phyloP scores from a whole-genome alignment of 78 protist genomes.

The Abeoforma whisleri region DNA sequence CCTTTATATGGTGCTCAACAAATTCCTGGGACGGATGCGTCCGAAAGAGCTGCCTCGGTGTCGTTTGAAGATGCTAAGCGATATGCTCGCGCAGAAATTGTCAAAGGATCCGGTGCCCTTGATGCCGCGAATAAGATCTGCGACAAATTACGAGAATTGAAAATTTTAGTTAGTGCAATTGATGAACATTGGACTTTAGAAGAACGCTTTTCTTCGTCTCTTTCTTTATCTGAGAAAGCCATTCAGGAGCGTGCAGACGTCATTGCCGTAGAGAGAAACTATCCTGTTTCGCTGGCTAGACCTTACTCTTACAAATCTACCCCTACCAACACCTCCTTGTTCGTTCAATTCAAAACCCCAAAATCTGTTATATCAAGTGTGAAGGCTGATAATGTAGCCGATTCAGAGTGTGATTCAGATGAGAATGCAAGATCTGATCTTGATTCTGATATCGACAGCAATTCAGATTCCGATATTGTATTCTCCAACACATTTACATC shows the following conservation, averaged over 20 bases:
- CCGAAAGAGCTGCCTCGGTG: background rate
- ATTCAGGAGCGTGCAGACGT: background rate
- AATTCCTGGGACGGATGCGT: slow-evolving; percentile 29
- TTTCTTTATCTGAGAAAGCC: background rate
- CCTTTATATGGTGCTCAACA: slow-evolving; percentile 24
- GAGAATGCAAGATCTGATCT: no score
- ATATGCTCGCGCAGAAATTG: slow-evolving; percentile 25
- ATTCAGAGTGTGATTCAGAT: no score
- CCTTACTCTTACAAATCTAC: slow-evolving; percentile 6
- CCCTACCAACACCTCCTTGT: no score
- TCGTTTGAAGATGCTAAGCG: background rate
- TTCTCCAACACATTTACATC: no score
- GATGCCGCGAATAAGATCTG: slow-evolving; percentile 15
- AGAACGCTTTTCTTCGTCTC: background rate
- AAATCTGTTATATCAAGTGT: no score
- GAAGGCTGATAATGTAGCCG: no score
- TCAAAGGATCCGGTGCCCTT: background rate
- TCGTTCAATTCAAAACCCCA: no score
- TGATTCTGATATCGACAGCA: no score
- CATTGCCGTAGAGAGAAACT: background rate
- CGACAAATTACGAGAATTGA: background rate
- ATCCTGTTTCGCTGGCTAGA: background rate
- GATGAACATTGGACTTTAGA: background rate
- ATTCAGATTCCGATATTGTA: no score
- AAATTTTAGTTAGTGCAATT: background rate